phyloP scores from a whole-genome alignment of 352 stramenopile genomes.

The Phytophthora ohioensis region DNA sequence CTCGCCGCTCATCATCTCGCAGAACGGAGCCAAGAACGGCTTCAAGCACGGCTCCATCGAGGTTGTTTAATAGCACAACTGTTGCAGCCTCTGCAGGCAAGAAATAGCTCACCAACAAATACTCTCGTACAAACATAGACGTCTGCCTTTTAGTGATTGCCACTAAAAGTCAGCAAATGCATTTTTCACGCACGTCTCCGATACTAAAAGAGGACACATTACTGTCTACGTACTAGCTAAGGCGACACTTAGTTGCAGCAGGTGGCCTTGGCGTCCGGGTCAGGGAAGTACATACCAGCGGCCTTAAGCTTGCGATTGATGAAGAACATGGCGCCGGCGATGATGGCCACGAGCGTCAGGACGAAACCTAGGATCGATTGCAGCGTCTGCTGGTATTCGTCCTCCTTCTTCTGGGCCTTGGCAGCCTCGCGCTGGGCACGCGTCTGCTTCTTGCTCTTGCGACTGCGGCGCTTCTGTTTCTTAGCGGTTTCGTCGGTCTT shows the following conservation, averaged over 20 bases:
- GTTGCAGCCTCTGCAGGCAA: conserved; percentile 13
- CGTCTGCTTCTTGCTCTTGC: conserved; percentile 72
- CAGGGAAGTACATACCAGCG: conserved; percentile 81
- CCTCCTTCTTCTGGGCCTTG: conserved; percentile 68
- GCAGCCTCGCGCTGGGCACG: conserved; percentile 62
- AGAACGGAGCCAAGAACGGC: conserved; percentile 38
- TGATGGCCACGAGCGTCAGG: conserved; percentile 64
- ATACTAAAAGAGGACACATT: conserved; percentile 20
- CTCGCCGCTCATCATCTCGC: conserved; percentile 53
- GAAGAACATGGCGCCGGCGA: conserved; percentile 64
- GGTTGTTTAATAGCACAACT: conserved; percentile 32
- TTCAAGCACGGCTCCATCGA: conserved; percentile 52
- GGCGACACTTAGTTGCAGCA: conserved; percentile 56
- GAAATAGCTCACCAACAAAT: conserved; percentile 26
- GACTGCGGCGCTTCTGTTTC: conserved; percentile 63
- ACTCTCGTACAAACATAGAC: conserved; percentile 28
- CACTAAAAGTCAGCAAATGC: conserved; percentile 28
- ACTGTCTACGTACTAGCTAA: conserved; percentile 24
- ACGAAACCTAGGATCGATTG: conserved; percentile 79
- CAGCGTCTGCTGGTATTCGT: conserved; percentile 74
- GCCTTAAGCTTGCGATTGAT: conserved; percentile 90
- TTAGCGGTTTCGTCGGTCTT: conserved; percentile 42
- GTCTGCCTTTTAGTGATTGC: conserved; percentile 10
- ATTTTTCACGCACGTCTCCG: conserved; percentile 21
- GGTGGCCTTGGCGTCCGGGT: conserved; percentile 61